Evolutionary conservation across 2,329 filamentous ascomycete genomes (phyloP), one percentile per base, ranked within the genome.

Genomic region (Ophiostoma piceae): DNA sequence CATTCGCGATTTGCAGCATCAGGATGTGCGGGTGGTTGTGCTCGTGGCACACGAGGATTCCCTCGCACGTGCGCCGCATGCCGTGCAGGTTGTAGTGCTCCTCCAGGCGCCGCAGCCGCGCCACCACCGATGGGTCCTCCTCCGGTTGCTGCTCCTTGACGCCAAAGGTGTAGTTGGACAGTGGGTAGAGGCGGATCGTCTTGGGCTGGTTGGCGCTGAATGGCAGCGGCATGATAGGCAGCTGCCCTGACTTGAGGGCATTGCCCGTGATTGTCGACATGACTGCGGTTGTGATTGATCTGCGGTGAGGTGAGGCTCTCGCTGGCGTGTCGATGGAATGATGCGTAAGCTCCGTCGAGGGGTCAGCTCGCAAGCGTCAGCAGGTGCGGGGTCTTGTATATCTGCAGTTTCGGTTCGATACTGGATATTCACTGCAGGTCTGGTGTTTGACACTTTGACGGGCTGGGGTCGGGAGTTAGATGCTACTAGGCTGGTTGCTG

Each of bases 1-100:
- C 94, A 79, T 99, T 99, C 68, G 95, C 95, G 76, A 99, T 99
- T 84, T 99, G 95, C 73, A 99, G 86, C 95, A 99, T 98, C 74
- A 99, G 84, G 73, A 99, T 96, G 80, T 99, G 95, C 16, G 95
- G 95, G 80, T 98, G 95, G 82, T 97, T 98, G 84, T 98, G 94
- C 81, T 99, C 95, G 79, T 99, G 95, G 82, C 95, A 99, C 75
- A 99, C 92, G 66, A 99, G 86, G 75, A 99, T 92, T 76, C 94
- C 95, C 82, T 99, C 95, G 80, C 94, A 97, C 22, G 95, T 98
- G 70, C 95, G 90, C 71, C 95, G 90, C 95, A 99, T 99, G 77
- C 95, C 95, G 83, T 98, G 89, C 73, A 90, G 85, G 39, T 87
- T 84, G 79, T 96, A 99, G 81, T 99, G 94, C 78, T 98, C 94